Percentiles rank a stretch among this genome's conserved stretches.
Conservation (phyloP, 2,329 filamentous ascomycete genomes). For the Aureobasidium sp. region DNA sequence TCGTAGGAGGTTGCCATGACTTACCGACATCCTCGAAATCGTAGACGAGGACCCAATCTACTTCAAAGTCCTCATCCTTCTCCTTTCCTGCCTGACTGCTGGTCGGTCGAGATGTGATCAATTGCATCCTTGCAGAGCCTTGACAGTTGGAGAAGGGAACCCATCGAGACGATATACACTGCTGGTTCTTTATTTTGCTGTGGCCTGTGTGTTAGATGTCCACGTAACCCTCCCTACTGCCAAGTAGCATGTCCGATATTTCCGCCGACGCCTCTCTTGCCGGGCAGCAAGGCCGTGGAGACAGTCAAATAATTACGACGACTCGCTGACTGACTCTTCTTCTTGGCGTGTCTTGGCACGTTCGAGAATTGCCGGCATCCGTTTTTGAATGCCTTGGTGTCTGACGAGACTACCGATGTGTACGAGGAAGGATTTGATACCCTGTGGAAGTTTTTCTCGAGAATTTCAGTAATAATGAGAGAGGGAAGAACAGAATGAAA, state of each 20-base stretch:
- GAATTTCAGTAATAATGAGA: no score
- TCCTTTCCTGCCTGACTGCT: background rate
- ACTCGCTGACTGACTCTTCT: background rate
- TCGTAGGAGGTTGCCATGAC: background rate
- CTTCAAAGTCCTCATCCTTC: slow-evolving; percentile 3
- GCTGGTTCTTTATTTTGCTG: background rate
- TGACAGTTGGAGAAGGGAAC: no score
- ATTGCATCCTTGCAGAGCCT: background rate
- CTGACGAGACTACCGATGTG: background rate
- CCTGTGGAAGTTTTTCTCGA: no score
- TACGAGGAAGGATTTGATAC: background rate
- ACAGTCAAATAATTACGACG: background rate
- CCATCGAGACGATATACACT: background rate
- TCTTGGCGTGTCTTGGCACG: background rate
- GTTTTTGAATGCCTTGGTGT: background rate
- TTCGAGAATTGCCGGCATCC: background rate
- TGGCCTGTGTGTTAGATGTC: background rate
- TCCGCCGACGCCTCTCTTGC: background rate
- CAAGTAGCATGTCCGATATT: background rate
- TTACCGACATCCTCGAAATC: background rate
- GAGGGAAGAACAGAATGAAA: background rate
- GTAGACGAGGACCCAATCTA: background rate
- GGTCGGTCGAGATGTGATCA: background rate
- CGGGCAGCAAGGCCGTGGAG: background rate
- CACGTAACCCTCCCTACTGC: slow-evolving; percentile 4